Percentiles rank a stretch among this genome's conserved stretches.
These are phyloP conservation scores for Hysterium pulicare DNA, from an alignment of 2,329 filamentous ascomycete genomes.

Conservation along the genomic window DNA sequence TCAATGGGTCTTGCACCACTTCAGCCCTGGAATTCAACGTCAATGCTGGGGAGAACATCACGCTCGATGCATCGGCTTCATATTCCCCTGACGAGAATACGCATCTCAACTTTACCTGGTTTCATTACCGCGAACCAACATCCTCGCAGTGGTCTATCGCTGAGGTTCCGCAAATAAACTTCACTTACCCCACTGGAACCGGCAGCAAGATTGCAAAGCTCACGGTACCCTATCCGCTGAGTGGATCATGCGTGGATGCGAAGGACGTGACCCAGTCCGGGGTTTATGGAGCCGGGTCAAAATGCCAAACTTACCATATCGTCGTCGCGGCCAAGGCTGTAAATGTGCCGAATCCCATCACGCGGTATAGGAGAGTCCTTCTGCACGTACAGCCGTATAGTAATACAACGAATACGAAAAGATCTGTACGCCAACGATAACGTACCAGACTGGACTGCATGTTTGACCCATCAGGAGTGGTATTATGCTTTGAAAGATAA, in stretches of 20 bases:
- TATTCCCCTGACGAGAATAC: constrained; percentile 44
- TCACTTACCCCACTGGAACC: constrained; percentile 4
- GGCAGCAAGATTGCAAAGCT: constrained; percentile 2
- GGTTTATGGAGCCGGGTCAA: constrained; percentile 6
- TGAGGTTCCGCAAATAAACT: constrained; percentile 8
- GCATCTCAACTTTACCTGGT: constrained; percentile 43
- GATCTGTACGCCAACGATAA: no score
- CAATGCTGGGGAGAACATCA: constrained; percentile 31
- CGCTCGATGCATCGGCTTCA: constrained; percentile 40
- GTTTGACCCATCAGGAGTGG: no score
- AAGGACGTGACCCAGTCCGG: constrained; percentile 9
- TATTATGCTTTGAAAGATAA: no score
- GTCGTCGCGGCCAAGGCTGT: constrained; percentile 8
- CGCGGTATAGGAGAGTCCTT: constrained; percentile 11
- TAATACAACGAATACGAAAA: background rate
- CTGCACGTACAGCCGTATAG: constrained; percentile 4
- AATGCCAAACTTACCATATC: constrained; percentile 10
- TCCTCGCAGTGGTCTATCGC: constrained; percentile 41
- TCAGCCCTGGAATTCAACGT: constrained; percentile 31
- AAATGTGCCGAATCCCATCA: constrained; percentile 7
- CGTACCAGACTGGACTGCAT: no score
- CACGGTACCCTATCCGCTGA: constrained; percentile 4
- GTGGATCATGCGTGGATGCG: constrained; percentile 6
- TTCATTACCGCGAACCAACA: constrained; percentile 39
- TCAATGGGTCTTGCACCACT: constrained; percentile 33